Evolutionary conservation across 345 rosid genomes (phyloP).

Genomic region (Cochlearia excelsa): DNA sequence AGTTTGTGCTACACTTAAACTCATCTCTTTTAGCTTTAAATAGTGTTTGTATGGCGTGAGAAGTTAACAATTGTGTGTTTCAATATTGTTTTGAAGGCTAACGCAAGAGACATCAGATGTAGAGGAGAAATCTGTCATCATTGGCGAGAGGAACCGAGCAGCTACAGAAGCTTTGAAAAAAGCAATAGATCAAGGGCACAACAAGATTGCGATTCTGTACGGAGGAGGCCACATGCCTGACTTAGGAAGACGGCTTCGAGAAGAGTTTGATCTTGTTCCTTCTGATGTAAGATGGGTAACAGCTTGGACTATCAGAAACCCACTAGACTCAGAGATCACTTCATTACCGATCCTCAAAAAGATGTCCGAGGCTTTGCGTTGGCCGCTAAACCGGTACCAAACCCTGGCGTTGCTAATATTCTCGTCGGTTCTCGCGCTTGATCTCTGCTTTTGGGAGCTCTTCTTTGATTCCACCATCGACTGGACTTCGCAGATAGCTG

Average conservation of each 20-base stretch:
- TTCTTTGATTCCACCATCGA: conserved; percentile 57
- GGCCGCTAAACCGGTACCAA: conserved; percentile 90
- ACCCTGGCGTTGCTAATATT: conserved; percentile 73
- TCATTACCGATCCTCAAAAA: conserved; percentile 61
- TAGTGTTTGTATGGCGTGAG: neutral
- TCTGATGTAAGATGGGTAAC: conserved; percentile 73
- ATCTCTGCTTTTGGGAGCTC: conserved; percentile 87
- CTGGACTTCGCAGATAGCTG: conserved; percentile 54
- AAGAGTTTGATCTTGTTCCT: conserved; percentile 73
- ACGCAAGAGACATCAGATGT: conserved; percentile 66
- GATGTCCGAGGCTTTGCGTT: conserved; percentile 68
- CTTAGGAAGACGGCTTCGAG: conserved; percentile 69
- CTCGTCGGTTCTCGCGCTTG: conserved; percentile 72
- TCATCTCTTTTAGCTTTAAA: too few species aligned
- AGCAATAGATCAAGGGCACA: conserved; percentile 68
- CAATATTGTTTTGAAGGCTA: conserved; percentile 46
- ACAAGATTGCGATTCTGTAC: conserved; percentile 68
- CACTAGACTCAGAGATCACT: conserved; percentile 37
- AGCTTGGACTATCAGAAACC: conserved; percentile 83
- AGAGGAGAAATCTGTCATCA: conserved; percentile 79
- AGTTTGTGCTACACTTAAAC: too few species aligned
- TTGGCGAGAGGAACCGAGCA: conserved; percentile 85
- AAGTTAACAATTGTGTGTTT: neutral
- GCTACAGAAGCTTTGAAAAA: conserved; percentile 63
- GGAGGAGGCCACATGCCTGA: conserved; percentile 99